Evolutionary conservation across 2,329 filamentous ascomycete genomes (phyloP), one percentile per base, ranked within the genome.

Genomic region (Penicillium sp.): DNA sequence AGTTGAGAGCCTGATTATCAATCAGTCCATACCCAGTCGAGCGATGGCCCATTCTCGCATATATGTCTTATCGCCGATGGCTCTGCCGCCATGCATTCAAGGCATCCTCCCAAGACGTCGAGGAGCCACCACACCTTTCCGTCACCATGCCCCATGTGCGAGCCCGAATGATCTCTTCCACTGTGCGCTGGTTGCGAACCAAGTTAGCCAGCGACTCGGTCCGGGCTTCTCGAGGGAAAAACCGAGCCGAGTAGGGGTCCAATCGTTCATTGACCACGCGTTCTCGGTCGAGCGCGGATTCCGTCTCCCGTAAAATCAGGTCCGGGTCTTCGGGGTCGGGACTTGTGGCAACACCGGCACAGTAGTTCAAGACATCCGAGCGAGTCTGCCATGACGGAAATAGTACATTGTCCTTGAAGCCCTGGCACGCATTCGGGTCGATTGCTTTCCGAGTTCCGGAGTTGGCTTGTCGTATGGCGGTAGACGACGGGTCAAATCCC

Each of bases 301-400:
- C 86, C 0, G 82, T 75, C 59, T 89, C 78, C 44, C 87, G 75
- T 14, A 86, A 60, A 0, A 86, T 73, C 22, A 82, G 76, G 46
- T 91, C 87, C 1, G 90, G 90, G 58, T 96, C 90, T 49, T 91
- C 80, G 0, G 89, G 89, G 60, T 97, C 89, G 0, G 89, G 86
- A 49, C 84, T 87, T 9, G 88, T 89, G 3, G 91, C 91, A 0
- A 98, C 89, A 28, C 85, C 78, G 2, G 87, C 84, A 70, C 93
- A 98, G 69, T 96, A 98, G 57, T 83, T 86, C 44, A 97, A 74
- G 1, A 96, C 85, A 62, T 94, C 85, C 13, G 85, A 84, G 29
- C 93, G 80, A 3, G 80, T 77, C 59, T 91, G 84, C 93, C 93
- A 98, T 22, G 86, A 86, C 0, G 89, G 88, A 58, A 96, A 95